A percentile compares a stretch with the other conserved stretches of the same genome.
Conservation (phyloP, 2,329 filamentous ascomycete species). For the Cordyceps javanica region DNA sequence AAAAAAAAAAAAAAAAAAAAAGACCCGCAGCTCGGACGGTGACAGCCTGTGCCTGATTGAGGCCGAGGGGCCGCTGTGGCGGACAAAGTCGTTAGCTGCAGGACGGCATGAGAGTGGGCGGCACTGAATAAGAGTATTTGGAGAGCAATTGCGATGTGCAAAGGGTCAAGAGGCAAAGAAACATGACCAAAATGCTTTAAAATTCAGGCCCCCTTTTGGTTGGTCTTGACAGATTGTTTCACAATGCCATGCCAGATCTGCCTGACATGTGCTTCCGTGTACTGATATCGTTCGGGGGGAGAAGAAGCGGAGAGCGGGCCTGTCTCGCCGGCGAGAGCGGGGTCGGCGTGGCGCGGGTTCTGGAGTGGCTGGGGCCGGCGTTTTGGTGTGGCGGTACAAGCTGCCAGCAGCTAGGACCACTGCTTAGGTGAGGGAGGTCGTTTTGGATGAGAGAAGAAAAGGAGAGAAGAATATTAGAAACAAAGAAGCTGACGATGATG, state of each 20-base stretch:
- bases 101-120: background rate
- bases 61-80: background rate
- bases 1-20: background rate
- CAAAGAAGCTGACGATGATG: no score
- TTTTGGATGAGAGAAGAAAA: no score
- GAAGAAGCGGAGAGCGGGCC: no score
- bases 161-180: background rate
- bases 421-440: no score
- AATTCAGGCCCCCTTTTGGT: no score
- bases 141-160: background rate
- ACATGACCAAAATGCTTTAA: background rate
- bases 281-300: background rate
- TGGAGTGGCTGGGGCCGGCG: background rate
- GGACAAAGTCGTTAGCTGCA: background rate
- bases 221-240: background rate
- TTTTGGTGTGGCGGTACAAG: background rate
- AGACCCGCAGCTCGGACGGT: background rate
- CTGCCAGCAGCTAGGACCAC: no score
- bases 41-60: background rate
- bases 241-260: background rate
- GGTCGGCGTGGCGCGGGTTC: slow-evolving; percentile 2
- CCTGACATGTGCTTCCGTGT: background rate
- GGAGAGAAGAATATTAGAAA: no score
- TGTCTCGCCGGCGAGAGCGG: background rate
- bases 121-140: background rate